A percentile compares a stretch with the other conserved stretches of the same genome.
Evolutionary conservation across 805 yeast species (phyloP).

Genomic region (Teunomyces cretensis): DNA sequence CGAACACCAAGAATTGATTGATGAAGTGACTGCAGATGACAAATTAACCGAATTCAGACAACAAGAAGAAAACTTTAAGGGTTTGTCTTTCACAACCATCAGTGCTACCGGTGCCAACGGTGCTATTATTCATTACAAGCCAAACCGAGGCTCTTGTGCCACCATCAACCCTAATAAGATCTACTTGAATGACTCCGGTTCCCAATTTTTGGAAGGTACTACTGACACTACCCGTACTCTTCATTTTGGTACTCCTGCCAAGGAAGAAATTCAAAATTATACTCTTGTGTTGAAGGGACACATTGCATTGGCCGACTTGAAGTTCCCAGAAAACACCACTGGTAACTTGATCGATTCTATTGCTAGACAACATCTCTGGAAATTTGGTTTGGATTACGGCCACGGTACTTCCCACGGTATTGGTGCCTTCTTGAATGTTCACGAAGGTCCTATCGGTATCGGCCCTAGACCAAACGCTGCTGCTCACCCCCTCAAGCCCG

Average conservation of each 20-base stretch:
- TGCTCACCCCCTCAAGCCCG: conserved; percentile 43
- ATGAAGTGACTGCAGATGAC: conserved; percentile 62
- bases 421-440: conserved; percentile 61
- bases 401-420: conserved; percentile 70
- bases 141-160: conserved; percentile 42
- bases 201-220: conserved; percentile 63
- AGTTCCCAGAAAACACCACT: conserved; percentile 55
- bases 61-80: conserved; percentile 50
- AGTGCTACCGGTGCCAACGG: conserved; percentile 77
- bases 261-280: conserved; percentile 48
- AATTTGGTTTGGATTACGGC: conserved; percentile 54
- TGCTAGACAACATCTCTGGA: conserved; percentile 61
- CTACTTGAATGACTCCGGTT: conserved; percentile 59
- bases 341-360: conserved; percentile 55
- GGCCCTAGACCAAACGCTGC: conserved; percentile 54
- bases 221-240: conserved; percentile 65
- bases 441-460: conserved; percentile 65
- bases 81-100: conserved; percentile 72
- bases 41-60: conserved; percentile 38
- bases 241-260: conserved; percentile 50
- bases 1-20: conserved; percentile 39
- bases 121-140: conserved; percentile 74
- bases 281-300: conserved; percentile 61
- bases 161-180: conserved; percentile 53
- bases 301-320: conserved; percentile 46